These are phyloP conservation scores for Litsea cubeba DNA, from an alignment of 164 flowering plant species.

Conservation along the genomic window DNA sequence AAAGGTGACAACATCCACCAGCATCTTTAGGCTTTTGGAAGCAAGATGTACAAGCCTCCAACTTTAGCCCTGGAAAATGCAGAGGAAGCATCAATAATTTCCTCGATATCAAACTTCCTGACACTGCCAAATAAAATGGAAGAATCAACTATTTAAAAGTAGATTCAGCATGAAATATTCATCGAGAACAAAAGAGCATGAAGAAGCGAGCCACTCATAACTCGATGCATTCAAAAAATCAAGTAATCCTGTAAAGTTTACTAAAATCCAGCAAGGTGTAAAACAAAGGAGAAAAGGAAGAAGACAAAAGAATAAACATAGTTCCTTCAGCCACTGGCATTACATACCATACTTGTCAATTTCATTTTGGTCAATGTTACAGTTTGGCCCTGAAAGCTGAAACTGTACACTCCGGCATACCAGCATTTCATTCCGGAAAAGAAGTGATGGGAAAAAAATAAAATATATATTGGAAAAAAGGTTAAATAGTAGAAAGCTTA, in stretches of 20 bases:
- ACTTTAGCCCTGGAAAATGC: slow-evolving; percentile 65
- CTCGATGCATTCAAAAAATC: slow-evolving; percentile 4
- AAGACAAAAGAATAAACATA: too few relatives aligned
- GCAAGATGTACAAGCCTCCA: slow-evolving; percentile 46
- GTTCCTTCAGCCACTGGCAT: background rate
- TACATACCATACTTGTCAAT: background rate
- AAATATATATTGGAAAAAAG: too few relatives aligned
- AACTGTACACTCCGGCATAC: too few relatives aligned
- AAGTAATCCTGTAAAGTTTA: slow-evolving; percentile 1
- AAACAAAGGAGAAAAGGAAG: background rate
- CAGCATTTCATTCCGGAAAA: too few relatives aligned
- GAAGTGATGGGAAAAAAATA: too few relatives aligned
- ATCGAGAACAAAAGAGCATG: slow-evolving; percentile 15
- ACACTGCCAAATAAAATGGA: slow-evolving; percentile 27
- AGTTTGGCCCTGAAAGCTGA: too few relatives aligned
- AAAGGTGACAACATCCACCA: slow-evolving; percentile 42
- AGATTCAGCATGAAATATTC: background rate
- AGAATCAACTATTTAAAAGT: slow-evolving; percentile 3
- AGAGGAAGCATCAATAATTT: slow-evolving; percentile 60
- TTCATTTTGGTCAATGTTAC: too few relatives aligned
- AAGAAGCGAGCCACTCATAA: slow-evolving; percentile 7
- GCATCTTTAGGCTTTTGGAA: slow-evolving; percentile 43
- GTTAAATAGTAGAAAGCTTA: too few relatives aligned
- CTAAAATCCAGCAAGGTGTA: background rate
- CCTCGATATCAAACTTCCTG: slow-evolving; percentile 9